phyloP scores from a whole-genome alignment of 2,329 filamentous ascomycete species.

The Colletotrichum nymphaeae region DNA sequence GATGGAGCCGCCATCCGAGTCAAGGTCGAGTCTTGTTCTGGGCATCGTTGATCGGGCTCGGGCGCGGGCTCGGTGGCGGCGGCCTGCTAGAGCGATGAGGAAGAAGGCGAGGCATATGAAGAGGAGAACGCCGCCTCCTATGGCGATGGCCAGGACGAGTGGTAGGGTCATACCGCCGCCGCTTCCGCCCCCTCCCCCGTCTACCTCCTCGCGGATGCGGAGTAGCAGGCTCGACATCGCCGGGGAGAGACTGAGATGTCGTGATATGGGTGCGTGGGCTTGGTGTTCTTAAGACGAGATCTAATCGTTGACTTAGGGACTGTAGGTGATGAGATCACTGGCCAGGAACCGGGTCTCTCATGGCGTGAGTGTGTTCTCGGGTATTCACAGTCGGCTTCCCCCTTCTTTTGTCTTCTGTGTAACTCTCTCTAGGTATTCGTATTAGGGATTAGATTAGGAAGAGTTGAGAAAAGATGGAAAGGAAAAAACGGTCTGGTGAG shows the following conservation, averaged over 20 bases:
- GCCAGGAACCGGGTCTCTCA: background rate
- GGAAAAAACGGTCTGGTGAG: no score
- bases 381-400: background rate
- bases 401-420: background rate
- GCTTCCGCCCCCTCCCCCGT: background rate
- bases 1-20: conserved; percentile 5
- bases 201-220: background rate
- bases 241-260: background rate
- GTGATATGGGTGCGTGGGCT: background rate
- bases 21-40: background rate
- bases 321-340: background rate
- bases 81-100: conserved; percentile 52
- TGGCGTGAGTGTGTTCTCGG: background rate
- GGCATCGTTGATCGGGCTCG: background rate
- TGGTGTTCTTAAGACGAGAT: background rate
- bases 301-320: background rate
- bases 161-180: conserved; percentile 41
- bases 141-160: conserved; percentile 57
- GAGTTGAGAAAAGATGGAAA: background rate
- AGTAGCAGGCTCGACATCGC: conserved; percentile 4
- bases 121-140: conserved; percentile 59
- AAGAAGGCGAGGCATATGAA: conserved; percentile 56
- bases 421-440: background rate
- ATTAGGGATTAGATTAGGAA: background rate
- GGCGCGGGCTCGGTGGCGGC: conserved; percentile 40